Conservation (phyloP, 768 basidiomycete species). For the Hygrocybe coccinea region DNA sequence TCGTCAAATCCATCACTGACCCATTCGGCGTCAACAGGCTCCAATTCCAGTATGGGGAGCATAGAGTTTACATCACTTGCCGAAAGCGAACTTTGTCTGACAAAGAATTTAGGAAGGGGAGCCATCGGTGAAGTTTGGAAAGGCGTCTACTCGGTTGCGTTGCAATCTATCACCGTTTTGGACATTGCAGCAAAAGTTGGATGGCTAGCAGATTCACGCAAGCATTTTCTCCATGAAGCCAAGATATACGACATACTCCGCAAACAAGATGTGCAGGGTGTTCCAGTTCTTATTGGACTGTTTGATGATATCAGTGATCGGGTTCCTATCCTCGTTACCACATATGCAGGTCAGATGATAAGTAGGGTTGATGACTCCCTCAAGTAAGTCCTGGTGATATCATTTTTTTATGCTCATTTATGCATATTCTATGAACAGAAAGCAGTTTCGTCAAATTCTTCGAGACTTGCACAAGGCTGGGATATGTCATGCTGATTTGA, state of each 20-base stretch:
- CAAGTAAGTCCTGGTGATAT: background rate
- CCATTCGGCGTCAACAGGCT: too few relatives aligned
- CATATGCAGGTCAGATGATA: constrained; percentile 4
- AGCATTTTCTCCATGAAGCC: constrained; percentile 2
- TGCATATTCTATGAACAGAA: too few relatives aligned
- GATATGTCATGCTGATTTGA: too few relatives aligned
- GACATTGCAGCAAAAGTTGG: constrained; percentile 1
- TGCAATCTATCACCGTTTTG: background rate
- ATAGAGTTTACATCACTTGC: background rate
- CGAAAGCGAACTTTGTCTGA: background rate
- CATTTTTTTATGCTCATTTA: too few relatives aligned
- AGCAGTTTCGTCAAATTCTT: too few relatives aligned
- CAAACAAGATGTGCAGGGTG: background rate
- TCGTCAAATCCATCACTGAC: background rate
- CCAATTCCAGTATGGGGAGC: background rate
- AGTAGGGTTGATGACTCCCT: background rate
- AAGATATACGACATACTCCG: constrained; percentile 3
- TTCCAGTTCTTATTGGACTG: too few relatives aligned
- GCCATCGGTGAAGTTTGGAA: constrained; percentile 3
- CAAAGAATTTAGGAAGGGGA: background rate
- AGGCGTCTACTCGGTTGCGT: constrained; percentile 1
- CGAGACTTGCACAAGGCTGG: too few relatives aligned
- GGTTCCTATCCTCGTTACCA: background rate
- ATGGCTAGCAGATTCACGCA: background rate
- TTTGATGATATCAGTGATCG: too few relatives aligned